Base-by-base conservation (phyloP, 306 rosid species). In the Ormosia semicastrata region DNA sequence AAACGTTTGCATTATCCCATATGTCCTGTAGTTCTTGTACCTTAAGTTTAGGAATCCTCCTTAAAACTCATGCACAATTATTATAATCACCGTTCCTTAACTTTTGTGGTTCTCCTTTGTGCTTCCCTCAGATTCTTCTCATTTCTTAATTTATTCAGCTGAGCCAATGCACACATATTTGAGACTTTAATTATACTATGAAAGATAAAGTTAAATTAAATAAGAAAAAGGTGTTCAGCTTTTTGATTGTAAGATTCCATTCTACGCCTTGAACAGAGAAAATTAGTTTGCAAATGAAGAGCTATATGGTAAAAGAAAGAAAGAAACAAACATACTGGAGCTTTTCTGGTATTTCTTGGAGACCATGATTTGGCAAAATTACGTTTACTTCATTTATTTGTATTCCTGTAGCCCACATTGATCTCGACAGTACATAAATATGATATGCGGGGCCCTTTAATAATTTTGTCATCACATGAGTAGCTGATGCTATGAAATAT, bases 41-140 rank as follows among this genome's bases (percentile, higher is more conserved):
- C 88, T 83, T 44, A 80, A 64, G 84, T 73, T 69, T 82, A 79
- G 89, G 94, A 92, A 90, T 90, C 94, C 86, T 78, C 86, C 94
- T 89, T 66, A 87, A 88, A 88, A 82, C 77, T 84, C 85, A 68
- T 43, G 79, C 74, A 50, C 54, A 73, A 43, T 9, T 80, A 88
- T 82, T 80, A 77, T 39, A 87, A 66, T 50, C 54, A 5, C n/a
- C 3, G 13, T 49, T 41, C 59, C 82, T 84, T 89, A 81, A 92
- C 91, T 90, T 85, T 78, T 85, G 33, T 85, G 86, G 40, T 85
- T 89, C 83, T 86, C 86, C 81, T 84, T 83, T 84, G 39, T 81
- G 90, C 76, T 77, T 85, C 82, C 79, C 57, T 70, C 72, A 83
- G 83, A 89, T 92, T 90, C 91, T 90, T 84, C 83, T 87, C 76